Conservation (phyloP, 257 asterid species). For the Petrea volubilis region DNA sequence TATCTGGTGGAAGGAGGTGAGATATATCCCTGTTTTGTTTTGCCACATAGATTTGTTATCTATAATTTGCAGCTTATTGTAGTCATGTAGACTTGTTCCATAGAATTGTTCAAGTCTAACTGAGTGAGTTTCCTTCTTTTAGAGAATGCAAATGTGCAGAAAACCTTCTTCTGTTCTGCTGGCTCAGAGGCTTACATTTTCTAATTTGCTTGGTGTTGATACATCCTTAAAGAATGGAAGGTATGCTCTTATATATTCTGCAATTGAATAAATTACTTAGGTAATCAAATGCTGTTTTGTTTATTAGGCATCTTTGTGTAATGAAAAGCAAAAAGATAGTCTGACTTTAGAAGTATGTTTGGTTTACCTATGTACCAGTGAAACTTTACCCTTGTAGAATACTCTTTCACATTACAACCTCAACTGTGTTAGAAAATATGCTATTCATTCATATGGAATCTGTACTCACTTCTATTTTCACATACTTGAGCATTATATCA, state of each 20-base stretch:
- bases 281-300: not conserved
- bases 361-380: not conserved
- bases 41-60: not conserved
- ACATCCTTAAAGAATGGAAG: constrained; percentile 75
- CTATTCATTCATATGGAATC: not conserved
- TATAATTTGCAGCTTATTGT: not conserved
- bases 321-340: not conserved
- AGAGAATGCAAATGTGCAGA: constrained; percentile 77
- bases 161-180: constrained; percentile 89
- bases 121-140: constrained; percentile 33
- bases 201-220: constrained; percentile 81
- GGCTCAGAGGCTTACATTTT: constrained; percentile 57
- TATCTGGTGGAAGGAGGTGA: constrained; percentile 97
- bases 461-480: not conserved
- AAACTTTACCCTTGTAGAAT: not conserved
- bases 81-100: not conserved
- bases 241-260: constrained; percentile 37
- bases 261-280: not conserved
- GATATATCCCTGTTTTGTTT: constrained; percentile 16
- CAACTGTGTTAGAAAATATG: constrained; percentile 6
- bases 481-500: not conserved
- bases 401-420: constrained; percentile 4
- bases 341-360: not conserved
- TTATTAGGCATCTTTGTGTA: not conserved
- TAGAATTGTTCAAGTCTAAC: constrained; percentile 20